Conservation (phyloP, 2,329 filamentous ascomycete species). For the Penicillium sp. region DNA sequence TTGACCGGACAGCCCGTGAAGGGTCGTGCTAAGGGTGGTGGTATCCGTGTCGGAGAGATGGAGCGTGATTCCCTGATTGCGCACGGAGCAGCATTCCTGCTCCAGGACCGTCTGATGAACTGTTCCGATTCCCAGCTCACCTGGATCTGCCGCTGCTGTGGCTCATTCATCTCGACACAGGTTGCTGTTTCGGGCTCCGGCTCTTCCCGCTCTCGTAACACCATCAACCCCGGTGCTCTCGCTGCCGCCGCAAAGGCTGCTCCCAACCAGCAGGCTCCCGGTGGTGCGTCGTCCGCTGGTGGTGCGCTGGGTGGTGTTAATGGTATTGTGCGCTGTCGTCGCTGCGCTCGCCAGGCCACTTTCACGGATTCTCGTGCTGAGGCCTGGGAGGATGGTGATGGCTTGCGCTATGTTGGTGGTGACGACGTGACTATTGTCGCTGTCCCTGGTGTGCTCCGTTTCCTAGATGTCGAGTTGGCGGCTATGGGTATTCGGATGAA, state of each 20-base stretch:
- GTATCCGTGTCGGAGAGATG: conserved; percentile 99
- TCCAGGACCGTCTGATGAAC: conserved; percentile 95
- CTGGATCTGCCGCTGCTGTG: conserved; percentile 87
- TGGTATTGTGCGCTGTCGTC: conserved; percentile 73
- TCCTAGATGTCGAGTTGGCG: conserved; percentile 89
- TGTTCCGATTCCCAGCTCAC: conserved; percentile 90
- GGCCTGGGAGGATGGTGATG: conserved; percentile 87
- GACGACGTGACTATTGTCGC: conserved; percentile 89
- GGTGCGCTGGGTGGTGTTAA: conserved; percentile 62
- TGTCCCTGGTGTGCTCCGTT: conserved; percentile 89
- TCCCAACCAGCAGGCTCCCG: conserved; percentile 26
- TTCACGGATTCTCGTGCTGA: conserved; percentile 68
- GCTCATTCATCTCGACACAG: conserved; percentile 86
- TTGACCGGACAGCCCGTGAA: conserved; percentile 96
- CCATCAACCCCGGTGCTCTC: conserved; percentile 29
- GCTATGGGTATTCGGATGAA: conserved; percentile 96
- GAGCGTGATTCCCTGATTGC: conserved; percentile 93
- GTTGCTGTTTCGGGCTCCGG: conserved; percentile 40
- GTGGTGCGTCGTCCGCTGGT: conserved; percentile 46
- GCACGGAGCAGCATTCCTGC: conserved; percentile 89
- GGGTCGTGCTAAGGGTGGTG: conserved; percentile 91
- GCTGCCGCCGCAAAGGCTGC: conserved; percentile 34
- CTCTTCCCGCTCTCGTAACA: conserved; percentile 28
- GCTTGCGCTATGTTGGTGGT: conserved; percentile 80
- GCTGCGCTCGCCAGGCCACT: conserved; percentile 68